Evolutionary conservation across 2,329 filamentous ascomycete genomes (phyloP), one percentile per base, ranked within the genome.

Genomic region (Xylaria sp.): DNA sequence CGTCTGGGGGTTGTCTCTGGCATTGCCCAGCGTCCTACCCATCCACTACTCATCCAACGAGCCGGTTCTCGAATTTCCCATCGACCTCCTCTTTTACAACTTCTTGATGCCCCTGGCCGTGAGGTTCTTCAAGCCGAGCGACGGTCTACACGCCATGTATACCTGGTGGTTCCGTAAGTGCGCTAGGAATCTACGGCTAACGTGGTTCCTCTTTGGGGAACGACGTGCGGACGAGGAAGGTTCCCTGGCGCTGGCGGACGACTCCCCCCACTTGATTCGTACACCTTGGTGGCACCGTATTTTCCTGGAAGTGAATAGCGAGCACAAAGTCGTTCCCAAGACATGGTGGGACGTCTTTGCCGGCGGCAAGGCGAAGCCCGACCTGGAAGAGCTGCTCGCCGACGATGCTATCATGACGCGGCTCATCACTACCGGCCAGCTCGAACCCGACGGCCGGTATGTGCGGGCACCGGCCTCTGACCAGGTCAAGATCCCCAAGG

Each of bases 81-180:
- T 96, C 56, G 93, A 99, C 67, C 79, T 99, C 1, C 78, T 99
- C 16, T 94, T 97, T 70, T 99, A 97, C 80, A 97, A 97, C 72
- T 96, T 97, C 70, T 77, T 97, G 43, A 94, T 97, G 79, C 94
- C 94, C 0, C 76, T 96, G 44, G 87, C 92, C 11, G 85, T 97
- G 63, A 88, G 85, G 63, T 87, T 91, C 63, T 88, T 96, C 72
- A 90, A 89, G 68, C 92, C 93, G 1, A 91, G 90, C 47, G 89
- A 96, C 67, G 88, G 85, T 0, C 77, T 99, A 2, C 89, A 96
- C 63, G 78, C 82, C 50, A 88, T 97, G 79, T 99, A 96, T 70
- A 87, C 86, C 7, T 97, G 93, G 93, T 99, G 94, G 91, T 96
- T 99, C 75, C 87, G 89, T 62, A 86, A 84, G 64, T 96, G 92